These are phyloP conservation scores for Lasiosphaeris hirsuta DNA, from an alignment of 495 filamentous ascomycete genomes.

Conservation along the genomic window DNA sequence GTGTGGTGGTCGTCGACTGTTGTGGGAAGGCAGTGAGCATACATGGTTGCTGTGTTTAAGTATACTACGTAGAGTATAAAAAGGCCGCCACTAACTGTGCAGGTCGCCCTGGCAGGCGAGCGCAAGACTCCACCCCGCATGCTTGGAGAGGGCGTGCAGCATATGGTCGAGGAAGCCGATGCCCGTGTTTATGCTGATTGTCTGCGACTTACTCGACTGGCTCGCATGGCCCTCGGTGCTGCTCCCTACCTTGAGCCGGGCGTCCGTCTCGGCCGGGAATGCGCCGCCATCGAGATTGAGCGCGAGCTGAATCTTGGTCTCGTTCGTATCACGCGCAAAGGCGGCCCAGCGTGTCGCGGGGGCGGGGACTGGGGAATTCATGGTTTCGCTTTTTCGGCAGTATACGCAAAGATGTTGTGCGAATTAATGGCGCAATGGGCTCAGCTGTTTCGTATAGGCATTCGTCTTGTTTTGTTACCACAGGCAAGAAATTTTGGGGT, in stretches of 20 bases:
- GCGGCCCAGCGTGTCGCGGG: constrained; percentile 60
- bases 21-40: background rate
- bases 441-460: no score
- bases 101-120: constrained; percentile 82
- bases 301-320: constrained; percentile 92
- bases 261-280: constrained; percentile 59
- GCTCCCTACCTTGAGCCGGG: constrained; percentile 34
- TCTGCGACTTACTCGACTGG: constrained; percentile 75
- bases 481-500: constrained; percentile 7
- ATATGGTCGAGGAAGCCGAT: constrained; percentile 99
- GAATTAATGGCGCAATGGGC: background rate
- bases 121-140: constrained; percentile 85
- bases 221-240: constrained; percentile 64
- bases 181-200: constrained; percentile 83
- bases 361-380: constrained; percentile 29
- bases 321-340: constrained; percentile 85
- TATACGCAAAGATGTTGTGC: background rate
- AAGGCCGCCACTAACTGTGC: constrained; percentile 60
- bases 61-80: background rate
- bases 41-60: background rate
- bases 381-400: constrained; percentile 14
- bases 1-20: constrained; percentile 98
- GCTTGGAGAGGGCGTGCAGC: constrained; percentile 94
- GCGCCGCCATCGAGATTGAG: constrained; percentile 87
- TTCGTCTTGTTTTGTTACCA: background rate